phyloP scores from a whole-genome alignment of 1,284 basidiomycete genomes.

The Naganishia sp. region DNA sequence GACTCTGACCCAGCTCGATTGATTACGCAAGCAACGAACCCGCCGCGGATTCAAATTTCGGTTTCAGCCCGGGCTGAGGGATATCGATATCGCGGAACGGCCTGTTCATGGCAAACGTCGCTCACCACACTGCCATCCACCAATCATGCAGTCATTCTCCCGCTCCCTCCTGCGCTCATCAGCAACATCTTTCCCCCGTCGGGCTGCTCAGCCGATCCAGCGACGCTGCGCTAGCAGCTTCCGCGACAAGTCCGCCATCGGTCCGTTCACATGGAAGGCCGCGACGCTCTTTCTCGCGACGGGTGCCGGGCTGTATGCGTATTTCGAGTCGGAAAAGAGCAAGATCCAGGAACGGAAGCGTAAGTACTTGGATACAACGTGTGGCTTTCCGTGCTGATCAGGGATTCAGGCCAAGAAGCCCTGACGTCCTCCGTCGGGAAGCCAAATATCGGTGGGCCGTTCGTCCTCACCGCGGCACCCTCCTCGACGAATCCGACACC shows the following conservation, averaged over 20 bases:
- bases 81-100: background rate
- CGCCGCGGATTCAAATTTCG: background rate
- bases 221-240: conserved; percentile 15
- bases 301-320: conserved; percentile 78
- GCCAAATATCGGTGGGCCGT: conserved; percentile 86
- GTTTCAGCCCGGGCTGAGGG: background rate
- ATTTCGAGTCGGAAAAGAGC: conserved; percentile 85
- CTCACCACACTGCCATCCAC: background rate
- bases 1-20: background rate
- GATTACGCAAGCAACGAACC: conserved; percentile 1
- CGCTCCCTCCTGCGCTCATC: conserved; percentile 14
- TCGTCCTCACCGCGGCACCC: conserved; percentile 61
- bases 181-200: background rate
- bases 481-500: background rate
- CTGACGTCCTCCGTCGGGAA: conserved; percentile 60
- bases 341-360: conserved; percentile 72
- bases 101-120: background rate
- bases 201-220: background rate
- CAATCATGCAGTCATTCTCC: conserved; percentile 4
- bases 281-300: conserved; percentile 79
- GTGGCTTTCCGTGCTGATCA: conserved; percentile 5
- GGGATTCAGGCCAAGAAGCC: conserved; percentile 64
- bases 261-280: conserved; percentile 80
- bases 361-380: conserved; percentile 46
- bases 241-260: conserved; percentile 38